Evolutionary conservation across 2,329 filamentous ascomycete species (phyloP), one percentile per base, ranked within the genome.

Genomic region (Penicillium sumatraense): DNA sequence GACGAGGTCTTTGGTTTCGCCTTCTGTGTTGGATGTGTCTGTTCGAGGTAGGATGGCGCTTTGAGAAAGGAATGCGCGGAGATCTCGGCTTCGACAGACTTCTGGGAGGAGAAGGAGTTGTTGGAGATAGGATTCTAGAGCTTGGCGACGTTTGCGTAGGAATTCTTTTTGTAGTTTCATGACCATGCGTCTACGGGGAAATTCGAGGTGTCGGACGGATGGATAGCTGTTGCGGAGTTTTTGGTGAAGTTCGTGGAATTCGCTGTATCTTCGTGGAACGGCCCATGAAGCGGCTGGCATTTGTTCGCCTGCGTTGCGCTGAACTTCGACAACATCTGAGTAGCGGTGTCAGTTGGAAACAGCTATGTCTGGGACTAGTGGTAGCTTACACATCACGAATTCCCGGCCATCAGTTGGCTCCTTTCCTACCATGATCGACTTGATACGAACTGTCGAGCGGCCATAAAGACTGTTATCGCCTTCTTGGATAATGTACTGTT

Each of bases 81-180:
- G 81, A 61, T 99, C 95, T 55, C 93, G 86, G 72, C 92, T 96
- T 51, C 92, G 91, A 69, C 96, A 99, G 33, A 97, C 93, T 55
- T 97, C 93, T 0, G 95, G 95, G 2, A 97, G 83, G 1, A 90
- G 84, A 11, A 99, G 83, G 4, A 99, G 83, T 61, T 92, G 88
- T 58, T 86, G 82, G 8, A 99, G 77, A 69, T 98, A 99, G 45
- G 86, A 86, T 72, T 99, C 93, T 2, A 99, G 81, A 0, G 90
- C 92, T 27, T 87, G 75, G 9, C 91, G 86, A 23, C 95, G 86
- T 74, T 96, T 98, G 65, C 96, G 89, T 16, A 99, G 79, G 68
- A 99, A 99, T 66, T 99, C 95, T 71, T 87, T 93, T 70, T 99
- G 95, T 2, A 99, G 84, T 68, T 97, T 98, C 87, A 98, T 92